Percentiles rank a stretch among this genome's conserved stretches.
Evolutionary conservation across 202 grass and related monocot genomes (phyloP).

Genomic region (Dendrocalamus latiflorus): DNA sequence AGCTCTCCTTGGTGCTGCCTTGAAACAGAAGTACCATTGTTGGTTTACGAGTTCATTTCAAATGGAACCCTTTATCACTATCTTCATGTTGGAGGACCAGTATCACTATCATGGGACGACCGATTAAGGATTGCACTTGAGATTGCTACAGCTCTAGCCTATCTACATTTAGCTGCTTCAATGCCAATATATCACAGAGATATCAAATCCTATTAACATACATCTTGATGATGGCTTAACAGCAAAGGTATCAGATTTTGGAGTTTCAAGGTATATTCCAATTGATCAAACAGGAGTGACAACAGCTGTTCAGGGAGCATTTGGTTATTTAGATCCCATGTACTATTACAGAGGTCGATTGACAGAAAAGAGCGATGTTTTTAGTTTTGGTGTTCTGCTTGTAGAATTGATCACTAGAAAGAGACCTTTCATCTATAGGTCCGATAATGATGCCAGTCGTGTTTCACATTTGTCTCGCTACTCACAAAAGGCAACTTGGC

Average conservation of each 20-base stretch:
- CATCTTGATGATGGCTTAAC: slow-evolving; percentile 18
- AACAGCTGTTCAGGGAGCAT: slow-evolving; percentile 5
- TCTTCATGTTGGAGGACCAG: too few species aligned
- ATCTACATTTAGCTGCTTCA: too few species aligned
- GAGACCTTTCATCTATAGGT: slow-evolving; percentile 16
- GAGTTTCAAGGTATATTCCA: not conserved
- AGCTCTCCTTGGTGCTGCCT: too few species aligned
- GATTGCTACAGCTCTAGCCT: too few species aligned
- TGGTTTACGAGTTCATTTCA: too few species aligned
- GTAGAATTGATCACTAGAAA: slow-evolving; percentile 45
- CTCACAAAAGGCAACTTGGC: not conserved
- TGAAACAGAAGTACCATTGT: too few species aligned
- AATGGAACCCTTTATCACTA: too few species aligned
- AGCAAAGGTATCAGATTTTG: slow-evolving; percentile 19
- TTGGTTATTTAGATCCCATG: slow-evolving; percentile 30
- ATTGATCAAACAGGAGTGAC: not conserved
- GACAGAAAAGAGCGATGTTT: slow-evolving; percentile 32
- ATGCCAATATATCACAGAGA: slow-evolving; percentile 29
- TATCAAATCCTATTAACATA: slow-evolving; percentile 30
- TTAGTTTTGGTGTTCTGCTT: too few species aligned
- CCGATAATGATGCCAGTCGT: not conserved
- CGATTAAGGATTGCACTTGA: too few species aligned
- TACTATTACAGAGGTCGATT: slow-evolving; percentile 35
- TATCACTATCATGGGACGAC: too few species aligned
- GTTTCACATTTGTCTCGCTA: slow-evolving; percentile 31